phyloP scores from a whole-genome alignment of 257 asterid species.

The Gentiana straminea region DNA sequence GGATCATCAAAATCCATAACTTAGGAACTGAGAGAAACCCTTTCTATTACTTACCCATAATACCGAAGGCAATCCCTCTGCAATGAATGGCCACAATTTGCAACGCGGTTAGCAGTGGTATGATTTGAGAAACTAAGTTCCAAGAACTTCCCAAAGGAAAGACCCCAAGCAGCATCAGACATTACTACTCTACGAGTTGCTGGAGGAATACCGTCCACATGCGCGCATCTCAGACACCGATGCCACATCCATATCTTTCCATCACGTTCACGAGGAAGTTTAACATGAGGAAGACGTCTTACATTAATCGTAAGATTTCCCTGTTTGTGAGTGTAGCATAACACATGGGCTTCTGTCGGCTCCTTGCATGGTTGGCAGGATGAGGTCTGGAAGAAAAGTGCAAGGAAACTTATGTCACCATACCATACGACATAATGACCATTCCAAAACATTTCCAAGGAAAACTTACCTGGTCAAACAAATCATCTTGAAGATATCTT shows the following conservation, averaged over 20 bases:
- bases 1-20: background rate
- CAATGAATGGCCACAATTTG: conserved; percentile 92
- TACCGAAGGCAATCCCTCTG: conserved; percentile 96
- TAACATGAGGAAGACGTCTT: conserved; percentile 38
- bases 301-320: conserved; percentile 86
- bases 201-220: conserved; percentile 67
- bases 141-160: conserved; percentile 91
- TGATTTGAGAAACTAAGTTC: conserved; percentile 96
- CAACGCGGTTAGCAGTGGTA: conserved; percentile 87
- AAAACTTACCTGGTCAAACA: conserved; percentile 69
- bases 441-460: conserved; percentile 1
- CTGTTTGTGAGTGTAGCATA: conserved; percentile 77
- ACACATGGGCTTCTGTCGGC: conserved; percentile 73
- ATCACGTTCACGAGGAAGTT: conserved; percentile 77
- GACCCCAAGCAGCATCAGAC: conserved; percentile 99
- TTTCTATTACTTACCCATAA: conserved; percentile 55
- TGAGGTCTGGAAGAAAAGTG: conserved; percentile 39
- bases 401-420: conserved; percentile 5
- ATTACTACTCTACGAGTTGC: conserved; percentile 70
- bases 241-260: conserved; percentile 99
- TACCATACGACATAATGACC: background rate
- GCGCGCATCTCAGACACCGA: conserved; percentile 73
- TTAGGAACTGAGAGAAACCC: conserved; percentile 3
- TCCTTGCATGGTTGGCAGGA: conserved; percentile 78
- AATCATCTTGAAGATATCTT: conserved; percentile 70